Evolutionary conservation across 163 green algal genomes (phyloP), one percentile per base, ranked within the genome.

Genomic region (Scenedesmus sp.): DNA sequence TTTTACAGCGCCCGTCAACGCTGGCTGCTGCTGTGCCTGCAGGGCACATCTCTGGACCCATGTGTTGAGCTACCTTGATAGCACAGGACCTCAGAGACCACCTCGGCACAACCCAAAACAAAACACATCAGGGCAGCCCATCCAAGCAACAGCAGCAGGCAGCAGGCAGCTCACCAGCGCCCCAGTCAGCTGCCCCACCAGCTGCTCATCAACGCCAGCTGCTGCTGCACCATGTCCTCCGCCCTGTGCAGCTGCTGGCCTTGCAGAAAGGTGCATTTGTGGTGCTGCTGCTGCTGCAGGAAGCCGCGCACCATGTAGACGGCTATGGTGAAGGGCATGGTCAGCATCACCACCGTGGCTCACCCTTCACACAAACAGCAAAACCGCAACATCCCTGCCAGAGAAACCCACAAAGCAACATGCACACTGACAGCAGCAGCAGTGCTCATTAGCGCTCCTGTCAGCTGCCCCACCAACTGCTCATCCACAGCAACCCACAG

Each of bases 391-490:
- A 64, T 10, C 59, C 59, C 8, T 15, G 59, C 34, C 34, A 64
- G 59, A 15, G 62, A 12, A 62, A 18, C 10, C 1, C 15, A 23
- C 56, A 13, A 60, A 23, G 10, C 70, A 9, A 16, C 34, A 46
- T 46, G 34, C 34, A 46, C 34, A 46, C 34, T 46, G 16, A 46
- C 16, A 55, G 34, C 34, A 46, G 34, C 34, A 46, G 34, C 34
- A 46, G 34, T 18, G 20, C 81, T 86, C 81, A 56, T 1, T 66
- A 90, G 85, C 64, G 81, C 34, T 46, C 92, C 88, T 13, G 93
- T 94, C 15, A 95, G 73, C 13, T 89, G 90, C 0, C 93, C 91
- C 13, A 95, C 91, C 15, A 74, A 10, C 84, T 94, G 87, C 90
- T 93, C 93, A 16, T 91, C 34, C 34, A 46, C 34, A 46, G 34